Conservation (phyloP, 2,329 filamentous ascomycete species). For the Penicillium sp. region DNA sequence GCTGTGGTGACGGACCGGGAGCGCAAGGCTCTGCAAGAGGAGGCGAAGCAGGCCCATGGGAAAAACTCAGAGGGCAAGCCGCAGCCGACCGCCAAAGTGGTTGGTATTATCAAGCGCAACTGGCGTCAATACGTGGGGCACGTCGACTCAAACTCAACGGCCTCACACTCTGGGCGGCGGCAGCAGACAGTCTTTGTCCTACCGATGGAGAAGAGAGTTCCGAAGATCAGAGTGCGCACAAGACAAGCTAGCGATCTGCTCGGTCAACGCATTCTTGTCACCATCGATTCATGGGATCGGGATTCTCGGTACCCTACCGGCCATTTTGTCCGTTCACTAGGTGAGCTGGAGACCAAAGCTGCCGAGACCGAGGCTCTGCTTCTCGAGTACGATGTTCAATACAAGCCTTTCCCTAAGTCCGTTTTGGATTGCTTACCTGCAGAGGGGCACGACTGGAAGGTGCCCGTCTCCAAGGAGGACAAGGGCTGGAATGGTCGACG, state of each 20-base stretch:
- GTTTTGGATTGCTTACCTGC: conserved; percentile 87
- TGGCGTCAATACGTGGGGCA: conserved; percentile 98
- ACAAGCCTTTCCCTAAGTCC: conserved; percentile 91
- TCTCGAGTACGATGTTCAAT: conserved; percentile 95
- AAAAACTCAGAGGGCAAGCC: conserved; percentile 68
- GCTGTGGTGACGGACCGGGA: conserved; percentile 86
- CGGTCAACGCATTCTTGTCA: conserved; percentile 85
- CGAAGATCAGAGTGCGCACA: conserved; percentile 89
- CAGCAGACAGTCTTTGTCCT: conserved; percentile 92
- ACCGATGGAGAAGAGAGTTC: conserved; percentile 96
- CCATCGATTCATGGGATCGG: conserved; percentile 91
- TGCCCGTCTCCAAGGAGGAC: conserved; percentile 71
- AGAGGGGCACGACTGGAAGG: conserved; percentile 90
- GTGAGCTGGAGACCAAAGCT: conserved; percentile 92
- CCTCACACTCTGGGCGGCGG: conserved; percentile 68
- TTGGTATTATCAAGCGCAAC: conserved; percentile 89
- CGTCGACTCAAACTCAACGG: conserved; percentile 79
- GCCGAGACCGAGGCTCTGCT: conserved; percentile 93
- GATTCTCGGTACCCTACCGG: conserved; percentile 89
- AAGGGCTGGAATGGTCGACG: conserved; percentile 79
- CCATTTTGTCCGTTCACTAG: conserved; percentile 87
- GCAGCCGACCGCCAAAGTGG: conserved; percentile 86
- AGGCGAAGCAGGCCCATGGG: conserved; percentile 78
- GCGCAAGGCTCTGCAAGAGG: conserved; percentile 78
- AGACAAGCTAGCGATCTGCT: conserved; percentile 82